These are phyloP conservation scores for Cryphonectria naterciae DNA, from an alignment of 2,329 filamentous ascomycete genomes.

Conservation along the genomic window DNA sequence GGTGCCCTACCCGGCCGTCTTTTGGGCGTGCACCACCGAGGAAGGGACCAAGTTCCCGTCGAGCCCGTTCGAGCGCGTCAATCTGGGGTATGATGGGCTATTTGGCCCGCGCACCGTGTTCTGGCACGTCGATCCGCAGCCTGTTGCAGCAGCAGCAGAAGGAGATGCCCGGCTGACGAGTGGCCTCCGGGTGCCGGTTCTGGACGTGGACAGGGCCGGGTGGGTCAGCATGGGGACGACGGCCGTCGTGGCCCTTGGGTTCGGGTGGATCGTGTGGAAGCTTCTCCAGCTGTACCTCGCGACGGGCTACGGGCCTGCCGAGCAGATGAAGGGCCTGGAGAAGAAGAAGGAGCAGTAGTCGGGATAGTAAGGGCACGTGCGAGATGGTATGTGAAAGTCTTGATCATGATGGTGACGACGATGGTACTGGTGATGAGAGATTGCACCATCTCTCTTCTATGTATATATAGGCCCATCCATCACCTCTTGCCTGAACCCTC, in stretches of 20 bases:
- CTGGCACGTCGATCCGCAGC: conserved; percentile 71
- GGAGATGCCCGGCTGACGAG: conserved; percentile 51
- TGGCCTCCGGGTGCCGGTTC: conserved; percentile 65
- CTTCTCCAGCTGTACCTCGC: conserved; percentile 46
- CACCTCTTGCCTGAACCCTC: background rate
- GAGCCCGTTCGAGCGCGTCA: conserved; percentile 84
- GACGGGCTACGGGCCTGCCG: conserved; percentile 38
- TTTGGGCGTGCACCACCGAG: conserved; percentile 83
- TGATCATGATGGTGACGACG: background rate
- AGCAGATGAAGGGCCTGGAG: conserved; percentile 29
- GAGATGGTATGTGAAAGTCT: background rate
- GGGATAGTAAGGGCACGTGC: background rate
- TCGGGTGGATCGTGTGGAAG: conserved; percentile 71
- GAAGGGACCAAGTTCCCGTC: conserved; percentile 68
- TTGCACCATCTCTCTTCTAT: conserved; percentile 11
- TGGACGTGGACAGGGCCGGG: conserved; percentile 55
- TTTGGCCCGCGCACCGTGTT: conserved; percentile 81
- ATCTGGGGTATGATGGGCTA: conserved; percentile 82
- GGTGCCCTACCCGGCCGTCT: conserved; percentile 82
- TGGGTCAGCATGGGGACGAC: conserved; percentile 62
- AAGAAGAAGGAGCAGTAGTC: conserved; percentile 5
- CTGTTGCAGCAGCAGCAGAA: conserved; percentile 32
- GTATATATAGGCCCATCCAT: conserved; percentile 8
- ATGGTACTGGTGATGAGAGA: background rate
- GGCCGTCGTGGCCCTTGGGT: conserved; percentile 63